A percentile compares a stretch with the other conserved stretches of the same genome.
These are phyloP conservation scores for Thermothelomyces thermophilus DNA, from an alignment of 2,329 filamentous ascomycete genomes.

Conservation along the genomic window DNA sequence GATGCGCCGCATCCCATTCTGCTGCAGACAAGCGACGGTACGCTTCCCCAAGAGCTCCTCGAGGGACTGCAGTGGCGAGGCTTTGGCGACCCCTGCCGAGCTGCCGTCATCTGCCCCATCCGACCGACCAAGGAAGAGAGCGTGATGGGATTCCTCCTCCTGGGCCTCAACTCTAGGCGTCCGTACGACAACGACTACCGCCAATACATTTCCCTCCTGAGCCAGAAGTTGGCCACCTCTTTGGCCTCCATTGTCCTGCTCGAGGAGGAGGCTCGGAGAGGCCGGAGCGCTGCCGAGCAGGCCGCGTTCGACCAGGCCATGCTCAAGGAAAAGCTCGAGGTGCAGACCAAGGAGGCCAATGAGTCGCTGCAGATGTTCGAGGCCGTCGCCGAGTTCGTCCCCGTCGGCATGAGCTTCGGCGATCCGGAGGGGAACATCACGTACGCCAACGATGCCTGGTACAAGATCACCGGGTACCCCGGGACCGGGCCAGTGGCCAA, in stretches of 20 bases:
- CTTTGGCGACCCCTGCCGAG: constrained; percentile 56
- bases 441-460: constrained; percentile 65
- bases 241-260: constrained; percentile 64
- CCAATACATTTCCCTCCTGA: constrained; percentile 53
- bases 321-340: constrained; percentile 58
- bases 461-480: constrained; percentile 44
- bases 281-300: constrained; percentile 50
- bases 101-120: constrained; percentile 63
- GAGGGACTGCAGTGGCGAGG: constrained; percentile 55
- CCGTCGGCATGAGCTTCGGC: constrained; percentile 67
- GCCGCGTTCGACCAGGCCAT: constrained; percentile 62
- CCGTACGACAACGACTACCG: constrained; percentile 69
- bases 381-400: constrained; percentile 65
- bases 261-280: constrained; percentile 61
- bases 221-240: constrained; percentile 56
- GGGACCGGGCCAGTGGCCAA: constrained; percentile 23
- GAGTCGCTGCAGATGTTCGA: constrained; percentile 59
- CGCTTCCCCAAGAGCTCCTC: constrained; percentile 51
- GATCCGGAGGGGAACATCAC: constrained; percentile 57
- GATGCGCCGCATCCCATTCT: constrained; percentile 34
- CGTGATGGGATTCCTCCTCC: constrained; percentile 60
- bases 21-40: constrained; percentile 41
- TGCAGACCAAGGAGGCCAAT: constrained; percentile 44
- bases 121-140: constrained; percentile 59
- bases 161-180: constrained; percentile 63